These are phyloP conservation scores for Lunularia cruciata DNA, from an alignment of 225 moss, liverwort and hornwort species.

Conservation along the genomic window DNA sequence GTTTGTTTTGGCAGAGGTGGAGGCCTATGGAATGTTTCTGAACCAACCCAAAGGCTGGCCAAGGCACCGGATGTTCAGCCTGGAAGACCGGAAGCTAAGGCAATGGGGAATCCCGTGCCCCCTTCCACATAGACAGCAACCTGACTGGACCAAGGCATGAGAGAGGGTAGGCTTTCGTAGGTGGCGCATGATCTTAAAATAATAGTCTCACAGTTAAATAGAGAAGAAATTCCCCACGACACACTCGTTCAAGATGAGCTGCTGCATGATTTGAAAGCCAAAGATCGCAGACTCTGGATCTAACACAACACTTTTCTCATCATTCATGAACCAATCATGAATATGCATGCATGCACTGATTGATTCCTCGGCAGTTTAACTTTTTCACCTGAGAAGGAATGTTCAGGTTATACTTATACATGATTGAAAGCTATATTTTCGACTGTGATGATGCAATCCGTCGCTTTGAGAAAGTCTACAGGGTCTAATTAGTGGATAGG, in stretches of 20 bases:
- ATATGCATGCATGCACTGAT: constrained; percentile 16
- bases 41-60: neutral
- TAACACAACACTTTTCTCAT: neutral
- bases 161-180: neutral
- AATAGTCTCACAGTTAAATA: constrained; percentile 6
- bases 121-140: constrained; percentile 4
- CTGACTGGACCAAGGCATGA: constrained; percentile 12
- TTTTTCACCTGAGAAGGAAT: neutral
- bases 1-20: neutral
- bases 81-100: neutral
- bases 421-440: too few relatives aligned
- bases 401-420: neutral
- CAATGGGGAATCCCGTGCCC: constrained; percentile 14
- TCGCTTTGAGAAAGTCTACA: neutral
- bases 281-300: constrained; percentile 1
- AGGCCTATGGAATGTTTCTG: constrained; percentile 8
- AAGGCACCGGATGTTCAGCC: neutral
- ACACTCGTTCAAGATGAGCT: constrained; percentile 5
- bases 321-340: constrained; percentile 13
- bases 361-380: neutral
- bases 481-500: neutral
- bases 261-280: constrained; percentile 16
- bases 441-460: neutral
- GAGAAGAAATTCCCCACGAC: constrained; percentile 17
- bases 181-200: constrained; percentile 14